Evolutionary conservation across 2,329 filamentous ascomycete genomes (phyloP).

Genomic region (Cordyceps tenuipes): DNA sequence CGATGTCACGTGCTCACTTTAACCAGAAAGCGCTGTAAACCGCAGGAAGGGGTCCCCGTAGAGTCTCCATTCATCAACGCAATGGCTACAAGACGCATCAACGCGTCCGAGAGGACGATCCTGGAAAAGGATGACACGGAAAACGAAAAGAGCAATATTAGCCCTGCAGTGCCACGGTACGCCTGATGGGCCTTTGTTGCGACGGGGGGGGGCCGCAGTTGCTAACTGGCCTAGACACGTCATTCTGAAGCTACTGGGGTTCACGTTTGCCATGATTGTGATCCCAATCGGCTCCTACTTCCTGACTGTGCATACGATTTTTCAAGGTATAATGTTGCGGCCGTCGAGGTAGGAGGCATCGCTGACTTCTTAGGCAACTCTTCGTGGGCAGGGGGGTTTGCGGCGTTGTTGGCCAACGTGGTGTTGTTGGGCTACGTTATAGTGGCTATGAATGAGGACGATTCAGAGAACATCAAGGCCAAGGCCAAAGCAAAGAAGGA

Average conservation of each 20-base stretch:
- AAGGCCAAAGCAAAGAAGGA: slow-evolving; percentile 39
- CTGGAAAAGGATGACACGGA: slow-evolving; percentile 50
- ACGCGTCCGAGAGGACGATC: slow-evolving; percentile 56
- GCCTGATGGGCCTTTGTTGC: slow-evolving; percentile 6
- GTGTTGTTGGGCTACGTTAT: slow-evolving; percentile 86
- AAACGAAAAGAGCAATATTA: slow-evolving; percentile 57
- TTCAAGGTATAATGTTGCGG: slow-evolving; percentile 52
- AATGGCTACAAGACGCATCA: slow-evolving; percentile 65
- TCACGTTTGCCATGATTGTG: slow-evolving; percentile 86
- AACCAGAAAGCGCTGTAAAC: not conserved
- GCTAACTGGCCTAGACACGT: slow-evolving; percentile 51
- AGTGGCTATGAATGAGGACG: slow-evolving; percentile 84
- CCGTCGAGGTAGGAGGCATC: not conserved
- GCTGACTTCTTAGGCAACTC: slow-evolving; percentile 59
- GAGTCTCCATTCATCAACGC: slow-evolving; percentile 17
- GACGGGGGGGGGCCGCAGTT: slow-evolving; percentile 11
- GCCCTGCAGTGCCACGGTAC: slow-evolving; percentile 77
- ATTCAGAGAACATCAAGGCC: slow-evolving; percentile 32
- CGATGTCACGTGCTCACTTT: slow-evolving; percentile 20
- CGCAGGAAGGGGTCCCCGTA: not conserved
- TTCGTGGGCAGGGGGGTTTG: slow-evolving; percentile 75
- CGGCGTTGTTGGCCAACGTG: slow-evolving; percentile 84
- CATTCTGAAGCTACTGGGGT: slow-evolving; percentile 81
- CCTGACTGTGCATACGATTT: slow-evolving; percentile 65
- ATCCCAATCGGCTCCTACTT: slow-evolving; percentile 87